These are phyloP conservation scores for Camellia granthamiana DNA, from an alignment of 148 eudicot genomes.

Conservation along the genomic window DNA sequence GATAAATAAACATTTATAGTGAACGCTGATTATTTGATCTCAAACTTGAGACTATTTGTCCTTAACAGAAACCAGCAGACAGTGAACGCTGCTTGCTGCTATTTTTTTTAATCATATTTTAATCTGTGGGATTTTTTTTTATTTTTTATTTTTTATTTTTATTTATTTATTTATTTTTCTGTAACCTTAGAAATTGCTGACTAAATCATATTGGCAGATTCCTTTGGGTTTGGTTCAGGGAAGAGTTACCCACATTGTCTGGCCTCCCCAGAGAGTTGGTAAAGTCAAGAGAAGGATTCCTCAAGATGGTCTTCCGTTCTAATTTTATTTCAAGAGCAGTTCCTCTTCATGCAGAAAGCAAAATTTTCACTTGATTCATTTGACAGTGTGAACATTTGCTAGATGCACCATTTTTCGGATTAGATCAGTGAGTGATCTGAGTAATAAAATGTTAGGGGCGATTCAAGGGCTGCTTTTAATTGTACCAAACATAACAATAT, in stretches of 20 bases:
- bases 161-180: neutral
- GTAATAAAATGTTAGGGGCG: neutral
- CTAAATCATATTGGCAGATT: constrained; percentile 46
- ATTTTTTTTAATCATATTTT: neutral
- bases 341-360: constrained; percentile 1
- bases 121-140: neutral
- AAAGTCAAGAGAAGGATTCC: constrained; percentile 46
- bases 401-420: constrained; percentile 2
- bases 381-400: neutral
- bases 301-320: constrained; percentile 32
- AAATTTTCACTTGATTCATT: neutral
- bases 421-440: neutral
- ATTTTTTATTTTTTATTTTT: neutral
- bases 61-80: neutral
- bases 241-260: constrained; percentile 67
- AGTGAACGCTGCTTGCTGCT: neutral
- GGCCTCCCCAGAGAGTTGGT: constrained; percentile 87
- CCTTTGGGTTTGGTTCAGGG: constrained; percentile 89
- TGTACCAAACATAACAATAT: neutral
- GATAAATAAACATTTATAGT: too few species aligned
- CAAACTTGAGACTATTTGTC: too few species aligned
- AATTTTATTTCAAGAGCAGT: neutral
- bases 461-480: neutral
- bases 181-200: neutral
- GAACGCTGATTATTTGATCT: too few species aligned